Percentiles rank a stretch among this genome's conserved stretches.
These are phyloP conservation scores for Penicillium atrosanguineum DNA, from an alignment of 495 filamentous ascomycete species.

Conservation along the genomic window DNA sequence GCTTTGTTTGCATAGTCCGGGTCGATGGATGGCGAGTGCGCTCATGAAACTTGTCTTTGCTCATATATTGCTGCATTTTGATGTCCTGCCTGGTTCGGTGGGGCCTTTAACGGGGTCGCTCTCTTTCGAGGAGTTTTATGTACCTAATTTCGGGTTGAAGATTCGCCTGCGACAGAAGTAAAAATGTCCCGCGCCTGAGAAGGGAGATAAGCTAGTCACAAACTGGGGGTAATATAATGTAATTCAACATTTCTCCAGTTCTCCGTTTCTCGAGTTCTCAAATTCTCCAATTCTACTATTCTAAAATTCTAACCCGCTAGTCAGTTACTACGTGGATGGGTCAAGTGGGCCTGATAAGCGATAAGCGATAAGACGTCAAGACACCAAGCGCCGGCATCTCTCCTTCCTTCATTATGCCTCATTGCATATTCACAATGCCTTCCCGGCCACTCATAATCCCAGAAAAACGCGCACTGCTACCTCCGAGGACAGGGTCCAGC, in stretches of 20 bases:
- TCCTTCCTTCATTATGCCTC: neutral
- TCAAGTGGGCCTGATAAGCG: neutral
- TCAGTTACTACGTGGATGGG: neutral
- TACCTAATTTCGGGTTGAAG: slow-evolving; percentile 25
- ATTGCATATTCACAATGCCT: neutral
- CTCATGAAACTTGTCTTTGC: slow-evolving; percentile 55
- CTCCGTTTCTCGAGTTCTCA: too few species aligned
- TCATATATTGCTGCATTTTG: slow-evolving; percentile 46
- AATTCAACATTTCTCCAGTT: neutral
- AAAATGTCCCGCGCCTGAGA: neutral
- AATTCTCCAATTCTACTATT: too few species aligned
- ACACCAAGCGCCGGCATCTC: neutral
- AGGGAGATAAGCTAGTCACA: neutral
- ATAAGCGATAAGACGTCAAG: slow-evolving; percentile 2
- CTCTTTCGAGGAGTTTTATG: slow-evolving; percentile 29
- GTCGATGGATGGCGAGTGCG: slow-evolving; percentile 53
- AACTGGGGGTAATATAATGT: neutral
- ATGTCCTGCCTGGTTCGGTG: slow-evolving; percentile 31
- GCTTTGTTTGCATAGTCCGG: slow-evolving; percentile 36
- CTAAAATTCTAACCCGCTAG: neutral
- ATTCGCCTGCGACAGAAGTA: slow-evolving; percentile 12
- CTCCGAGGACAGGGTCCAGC: neutral
- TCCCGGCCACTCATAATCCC: slow-evolving; percentile 16
- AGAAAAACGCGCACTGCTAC: slow-evolving; percentile 15
- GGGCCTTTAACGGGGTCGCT: slow-evolving; percentile 15